These are phyloP conservation scores for Cutaneotrichosporon sp. DNA, from an alignment of 1,284 basidiomycete genomes.

Conservation along the genomic window DNA sequence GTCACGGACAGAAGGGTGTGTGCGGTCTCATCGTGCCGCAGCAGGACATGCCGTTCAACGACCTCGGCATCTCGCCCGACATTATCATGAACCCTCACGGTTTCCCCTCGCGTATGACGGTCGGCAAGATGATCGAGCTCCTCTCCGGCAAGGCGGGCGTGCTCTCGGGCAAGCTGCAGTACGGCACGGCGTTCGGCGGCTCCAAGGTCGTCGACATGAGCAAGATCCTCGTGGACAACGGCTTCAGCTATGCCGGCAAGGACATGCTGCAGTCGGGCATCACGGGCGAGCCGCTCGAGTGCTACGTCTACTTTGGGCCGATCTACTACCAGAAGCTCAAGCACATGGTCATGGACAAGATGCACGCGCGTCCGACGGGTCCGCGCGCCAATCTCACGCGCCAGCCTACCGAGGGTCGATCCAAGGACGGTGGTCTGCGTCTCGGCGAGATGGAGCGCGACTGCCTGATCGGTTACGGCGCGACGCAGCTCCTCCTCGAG, in stretches of 20 bases:
- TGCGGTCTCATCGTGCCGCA: conserved; percentile 98
- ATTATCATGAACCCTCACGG: conserved; percentile 99
- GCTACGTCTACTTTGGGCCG: conserved; percentile 97
- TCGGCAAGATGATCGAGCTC: conserved; percentile 99
- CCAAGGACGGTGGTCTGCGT: conserved; percentile 93
- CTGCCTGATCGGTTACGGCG: conserved; percentile 90
- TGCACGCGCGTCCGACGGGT: conserved; percentile 97
- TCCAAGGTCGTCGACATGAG: conserved; percentile 99
- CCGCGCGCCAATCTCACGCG: conserved; percentile 95
- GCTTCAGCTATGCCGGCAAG: conserved; percentile 96
- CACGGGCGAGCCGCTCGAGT: conserved; percentile 93
- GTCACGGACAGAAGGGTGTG: conserved; percentile 99
- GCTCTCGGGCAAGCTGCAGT: conserved; percentile 52
- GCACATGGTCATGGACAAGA: conserved; percentile 99
- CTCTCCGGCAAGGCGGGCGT: conserved; percentile 80
- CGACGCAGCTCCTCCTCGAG: conserved; percentile 92
- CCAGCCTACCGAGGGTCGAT: conserved; percentile 97
- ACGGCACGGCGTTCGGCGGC: conserved; percentile 88
- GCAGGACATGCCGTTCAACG: conserved; percentile 99
- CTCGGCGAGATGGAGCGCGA: conserved; percentile 99
- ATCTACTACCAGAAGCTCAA: conserved; percentile 86
- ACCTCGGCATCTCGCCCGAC: conserved; percentile 93
- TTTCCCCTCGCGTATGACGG: conserved; percentile 99
- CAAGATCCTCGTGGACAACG: conserved; percentile 87
- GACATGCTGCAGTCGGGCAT: conserved; percentile 98